Conservation (phyloP, 148 eudicot species). For the Diospyros lotus region DNA sequence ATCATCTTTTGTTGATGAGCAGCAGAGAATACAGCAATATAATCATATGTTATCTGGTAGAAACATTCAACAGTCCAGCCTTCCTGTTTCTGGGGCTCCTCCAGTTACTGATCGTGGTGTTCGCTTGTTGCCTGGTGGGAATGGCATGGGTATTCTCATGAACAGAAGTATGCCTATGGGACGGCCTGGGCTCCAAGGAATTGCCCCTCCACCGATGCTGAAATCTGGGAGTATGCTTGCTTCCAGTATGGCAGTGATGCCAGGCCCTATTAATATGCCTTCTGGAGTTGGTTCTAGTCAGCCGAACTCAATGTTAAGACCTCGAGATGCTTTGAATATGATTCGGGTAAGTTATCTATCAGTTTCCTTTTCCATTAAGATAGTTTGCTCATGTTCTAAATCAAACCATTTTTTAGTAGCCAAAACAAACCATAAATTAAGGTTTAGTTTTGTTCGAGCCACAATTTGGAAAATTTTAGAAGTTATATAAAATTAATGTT, state of each 20-base stretch:
- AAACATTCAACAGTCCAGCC: conserved; percentile 50
- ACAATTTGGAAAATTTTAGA: no score
- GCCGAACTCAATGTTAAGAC: conserved; percentile 59
- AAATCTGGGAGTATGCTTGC: conserved; percentile 63
- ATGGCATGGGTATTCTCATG: conserved; percentile 54
- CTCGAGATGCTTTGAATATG: conserved; percentile 64
- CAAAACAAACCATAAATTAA: no score
- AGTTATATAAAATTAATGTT: no score
- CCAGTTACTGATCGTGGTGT: conserved; percentile 66
- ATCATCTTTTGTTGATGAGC: conserved; percentile 67
- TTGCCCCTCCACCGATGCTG: conserved; percentile 50
- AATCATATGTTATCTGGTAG: conserved; percentile 66
- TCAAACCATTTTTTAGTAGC: no score
- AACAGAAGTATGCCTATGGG: conserved; percentile 53
- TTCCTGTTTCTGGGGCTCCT: conserved; percentile 52
- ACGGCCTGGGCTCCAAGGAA: conserved; percentile 70
- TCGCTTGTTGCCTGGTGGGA: conserved; percentile 62
- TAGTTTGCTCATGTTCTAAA: no score
- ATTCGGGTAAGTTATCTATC: conserved; percentile 55
- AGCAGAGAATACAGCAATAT: conserved; percentile 69
- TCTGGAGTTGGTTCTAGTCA: conserved; percentile 62
- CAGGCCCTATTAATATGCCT: conserved; percentile 47
- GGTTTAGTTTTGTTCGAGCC: no score
- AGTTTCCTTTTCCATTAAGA: background rate
- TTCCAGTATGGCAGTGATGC: conserved; percentile 43